These are phyloP conservation scores for Zostera marina DNA, from an alignment of 116 monocot species.

Conservation along the genomic window DNA sequence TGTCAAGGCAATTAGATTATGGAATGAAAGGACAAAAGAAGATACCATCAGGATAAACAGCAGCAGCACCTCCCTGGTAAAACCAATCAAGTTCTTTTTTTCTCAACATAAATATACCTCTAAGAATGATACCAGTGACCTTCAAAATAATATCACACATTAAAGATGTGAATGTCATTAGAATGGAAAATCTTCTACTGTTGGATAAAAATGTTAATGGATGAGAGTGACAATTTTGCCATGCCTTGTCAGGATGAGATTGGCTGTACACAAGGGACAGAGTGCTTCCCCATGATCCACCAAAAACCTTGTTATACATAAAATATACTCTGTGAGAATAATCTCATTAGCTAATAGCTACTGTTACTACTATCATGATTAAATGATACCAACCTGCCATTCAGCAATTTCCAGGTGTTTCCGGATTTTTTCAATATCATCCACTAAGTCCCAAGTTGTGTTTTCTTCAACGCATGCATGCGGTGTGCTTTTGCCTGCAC, in stretches of 20 bases:
- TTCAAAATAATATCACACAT: conserved; percentile 11
- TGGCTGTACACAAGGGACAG: conserved; percentile 87
- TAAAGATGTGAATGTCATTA: background rate
- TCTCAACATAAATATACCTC: conserved; percentile 92
- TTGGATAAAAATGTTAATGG: too few relatives aligned
- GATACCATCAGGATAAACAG: conserved; percentile 95
- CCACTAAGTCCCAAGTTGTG: conserved; percentile 93
- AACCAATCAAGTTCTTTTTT: conserved; percentile 99
- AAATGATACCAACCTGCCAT: conserved; percentile 55
- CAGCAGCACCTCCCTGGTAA: conserved; percentile 91
- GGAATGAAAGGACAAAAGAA: background rate
- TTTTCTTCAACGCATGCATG: conserved; percentile 97
- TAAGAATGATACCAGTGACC: conserved; percentile 92
- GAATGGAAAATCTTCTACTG: background rate
- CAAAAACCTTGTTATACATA: conserved; percentile 62
- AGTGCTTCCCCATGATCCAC: conserved; percentile 99
- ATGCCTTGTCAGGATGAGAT: conserved; percentile 83
- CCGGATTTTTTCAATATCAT: conserved; percentile 87
- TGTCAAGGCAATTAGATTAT: background rate
- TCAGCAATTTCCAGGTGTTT: conserved; percentile 82
- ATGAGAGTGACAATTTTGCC: background rate
- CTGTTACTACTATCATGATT: too few relatives aligned
- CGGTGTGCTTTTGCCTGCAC: conserved; percentile 91
- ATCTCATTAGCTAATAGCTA: background rate
- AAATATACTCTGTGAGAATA: background rate